Evolutionary conservation across 2,329 filamentous ascomycete species (phyloP).

Genomic region (Trichoderma oligosporum): DNA sequence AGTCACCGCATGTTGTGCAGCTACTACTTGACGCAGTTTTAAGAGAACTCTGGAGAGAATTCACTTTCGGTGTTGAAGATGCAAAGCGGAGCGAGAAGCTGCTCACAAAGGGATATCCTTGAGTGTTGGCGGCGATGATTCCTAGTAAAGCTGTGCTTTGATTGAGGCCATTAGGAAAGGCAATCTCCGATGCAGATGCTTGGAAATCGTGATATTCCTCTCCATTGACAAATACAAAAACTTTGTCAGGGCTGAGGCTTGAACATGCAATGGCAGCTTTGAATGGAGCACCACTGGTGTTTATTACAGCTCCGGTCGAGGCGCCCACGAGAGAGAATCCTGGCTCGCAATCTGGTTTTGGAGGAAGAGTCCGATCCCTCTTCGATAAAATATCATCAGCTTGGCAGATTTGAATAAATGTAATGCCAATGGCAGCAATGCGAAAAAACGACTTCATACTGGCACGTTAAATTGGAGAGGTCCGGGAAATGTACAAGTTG

Average conservation of each 20-base stretch:
- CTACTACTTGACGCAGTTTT: background rate
- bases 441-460: background rate
- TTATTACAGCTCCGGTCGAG: background rate
- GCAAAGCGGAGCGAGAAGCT: slow-evolving; percentile 6
- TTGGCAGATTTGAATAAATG: background rate
- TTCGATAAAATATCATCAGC: background rate
- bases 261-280: slow-evolving; percentile 12
- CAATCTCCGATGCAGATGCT: background rate
- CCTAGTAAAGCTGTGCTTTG: slow-evolving; percentile 2
- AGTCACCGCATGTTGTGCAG: background rate
- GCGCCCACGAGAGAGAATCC: slow-evolving; percentile 12
- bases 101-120: slow-evolving; percentile 15
- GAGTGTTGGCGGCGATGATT: slow-evolving; percentile 13
- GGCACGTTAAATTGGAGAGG: background rate
- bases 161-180: slow-evolving; percentile 3
- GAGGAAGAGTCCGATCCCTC: background rate
- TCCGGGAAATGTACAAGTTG: background rate
- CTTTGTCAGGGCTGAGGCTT: background rate
- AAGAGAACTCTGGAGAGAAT: background rate
- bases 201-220: slow-evolving; percentile 3
- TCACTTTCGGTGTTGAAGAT: background rate
- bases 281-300: slow-evolving; percentile 1
- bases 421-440: background rate
- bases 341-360: slow-evolving; percentile 3
- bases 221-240: slow-evolving; percentile 16